Evolutionary conservation across 129 eudicot genomes (phyloP).

Genomic region (Lactuca saligna): DNA sequence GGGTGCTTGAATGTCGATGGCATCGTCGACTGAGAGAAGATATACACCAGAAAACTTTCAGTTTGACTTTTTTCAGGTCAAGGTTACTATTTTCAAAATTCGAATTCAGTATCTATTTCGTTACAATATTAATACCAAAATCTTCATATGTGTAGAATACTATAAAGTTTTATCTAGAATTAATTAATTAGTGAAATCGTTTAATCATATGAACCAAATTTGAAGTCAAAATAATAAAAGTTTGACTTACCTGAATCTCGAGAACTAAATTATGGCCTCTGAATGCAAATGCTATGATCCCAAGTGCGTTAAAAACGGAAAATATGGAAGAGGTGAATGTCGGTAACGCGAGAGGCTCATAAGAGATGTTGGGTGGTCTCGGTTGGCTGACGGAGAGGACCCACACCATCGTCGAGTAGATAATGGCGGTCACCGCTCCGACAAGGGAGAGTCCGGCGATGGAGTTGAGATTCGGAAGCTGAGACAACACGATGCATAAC

Average conservation of each 20-base stretch:
- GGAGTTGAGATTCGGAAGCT: conserved; percentile 91
- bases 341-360: conserved; percentile 63
- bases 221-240: not conserved
- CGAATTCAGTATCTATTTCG: not conserved
- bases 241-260: conserved; percentile 76
- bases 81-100: not conserved
- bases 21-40: conserved; percentile 71
- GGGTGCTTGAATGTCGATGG: conserved; percentile 94
- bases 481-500: conserved; percentile 84
- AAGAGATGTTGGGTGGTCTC: conserved; percentile 71
- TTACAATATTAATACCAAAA: not conserved
- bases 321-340: conserved; percentile 59
- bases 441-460: conserved; percentile 94
- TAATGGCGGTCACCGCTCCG: conserved; percentile 93
- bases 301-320: conserved; percentile 79
- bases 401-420: conserved; percentile 93
- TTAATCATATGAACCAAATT: not conserved
- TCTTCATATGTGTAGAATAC: not conserved
- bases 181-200: not conserved
- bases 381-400: conserved; percentile 83
- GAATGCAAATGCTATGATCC: conserved; percentile 91
- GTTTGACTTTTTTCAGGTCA: conserved; percentile 14
- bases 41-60: not conserved
- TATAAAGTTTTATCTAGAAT: not conserved
- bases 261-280: conserved; percentile 89